Conservation (phyloP, 2,329 filamentous ascomycete species). For the Emergomyces africanus region DNA sequence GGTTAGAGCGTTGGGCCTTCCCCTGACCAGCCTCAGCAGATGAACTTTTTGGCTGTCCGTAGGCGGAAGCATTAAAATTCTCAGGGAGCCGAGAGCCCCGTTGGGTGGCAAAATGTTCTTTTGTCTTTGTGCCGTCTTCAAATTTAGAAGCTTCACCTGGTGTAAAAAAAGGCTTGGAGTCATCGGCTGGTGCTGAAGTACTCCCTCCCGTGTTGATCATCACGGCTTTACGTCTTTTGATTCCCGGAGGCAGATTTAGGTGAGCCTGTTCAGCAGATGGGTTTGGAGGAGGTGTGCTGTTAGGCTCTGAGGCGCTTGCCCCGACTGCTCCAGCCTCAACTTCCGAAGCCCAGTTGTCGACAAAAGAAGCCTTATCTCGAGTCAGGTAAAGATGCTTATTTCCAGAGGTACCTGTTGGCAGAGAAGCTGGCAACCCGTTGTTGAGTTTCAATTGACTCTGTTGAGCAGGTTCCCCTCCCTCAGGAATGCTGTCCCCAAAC, state of each 20-base stretch:
- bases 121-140: background rate
- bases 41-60: background rate
- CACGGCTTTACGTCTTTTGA: background rate
- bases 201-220: background rate
- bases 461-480: background rate
- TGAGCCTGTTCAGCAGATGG: slow-evolving; percentile 2
- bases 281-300: slow-evolving; percentile 1
- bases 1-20: background rate
- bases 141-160: background rate
- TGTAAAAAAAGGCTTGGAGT: background rate
- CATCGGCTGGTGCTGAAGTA: background rate
- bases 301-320: slow-evolving; percentile 3
- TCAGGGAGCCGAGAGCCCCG: background rate
- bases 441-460: background rate
- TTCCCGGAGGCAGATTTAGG: background rate
- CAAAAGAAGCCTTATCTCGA: slow-evolving; percentile 17
- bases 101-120: background rate
- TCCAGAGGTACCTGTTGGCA: background rate
- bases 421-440: background rate
- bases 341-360: slow-evolving; percentile 19
- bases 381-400: slow-evolving; percentile 15
- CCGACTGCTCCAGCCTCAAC: slow-evolving; percentile 11
- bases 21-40: background rate
- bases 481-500: slow-evolving; percentile 6
- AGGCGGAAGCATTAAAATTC: background rate